Percentiles rank a stretch among this genome's conserved stretches.
These are phyloP conservation scores for Nematocida minor DNA, from an alignment of 371 early-diverging fungal genomes.

Conservation along the genomic window DNA sequence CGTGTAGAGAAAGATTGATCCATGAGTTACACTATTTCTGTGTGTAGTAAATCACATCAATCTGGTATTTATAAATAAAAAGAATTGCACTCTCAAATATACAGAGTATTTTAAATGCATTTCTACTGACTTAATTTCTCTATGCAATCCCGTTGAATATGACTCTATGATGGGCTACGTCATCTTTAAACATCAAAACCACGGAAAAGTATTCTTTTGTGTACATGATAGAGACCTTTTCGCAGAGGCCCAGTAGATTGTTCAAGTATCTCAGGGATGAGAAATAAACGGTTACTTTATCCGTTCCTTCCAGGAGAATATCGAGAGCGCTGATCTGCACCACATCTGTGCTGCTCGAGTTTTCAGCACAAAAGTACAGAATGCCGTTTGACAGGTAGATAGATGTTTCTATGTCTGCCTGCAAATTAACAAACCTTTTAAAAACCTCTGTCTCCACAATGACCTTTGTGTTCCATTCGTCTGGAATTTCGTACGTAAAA, in stretches of 20 bases:
- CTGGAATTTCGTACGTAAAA: not conserved
- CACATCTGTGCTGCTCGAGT: conserved; percentile 8
- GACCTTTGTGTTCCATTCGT: conserved; percentile 11
- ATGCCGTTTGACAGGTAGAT: conserved; percentile 26
- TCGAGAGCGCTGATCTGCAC: not conserved
- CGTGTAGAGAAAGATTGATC: no score
- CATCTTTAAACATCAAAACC: not conserved
- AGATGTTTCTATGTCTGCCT: not conserved
- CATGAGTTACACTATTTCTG: no score
- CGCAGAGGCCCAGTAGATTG: conserved; percentile 1
- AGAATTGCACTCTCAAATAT: no score
- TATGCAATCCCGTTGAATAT: conserved; percentile 3
- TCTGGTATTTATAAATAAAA: no score
- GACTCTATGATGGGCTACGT: conserved; percentile 5
- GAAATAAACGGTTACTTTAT: conserved; percentile 2
- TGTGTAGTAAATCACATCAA: no score
- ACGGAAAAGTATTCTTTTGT: conserved; percentile 16
- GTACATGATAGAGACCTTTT: conserved; percentile 3
- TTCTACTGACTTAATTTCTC: no score
- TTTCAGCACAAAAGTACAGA: not conserved
- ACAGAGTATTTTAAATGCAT: no score
- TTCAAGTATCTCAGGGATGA: not conserved
- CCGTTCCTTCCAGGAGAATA: conserved; percentile 39
- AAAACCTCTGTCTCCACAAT: not conserved
- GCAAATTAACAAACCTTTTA: conserved; percentile 7